Evolutionary conservation across 768 basidiomycete genomes (phyloP), one percentile per base, ranked within the genome.

Genomic region (Neoboletus magnificus): DNA sequence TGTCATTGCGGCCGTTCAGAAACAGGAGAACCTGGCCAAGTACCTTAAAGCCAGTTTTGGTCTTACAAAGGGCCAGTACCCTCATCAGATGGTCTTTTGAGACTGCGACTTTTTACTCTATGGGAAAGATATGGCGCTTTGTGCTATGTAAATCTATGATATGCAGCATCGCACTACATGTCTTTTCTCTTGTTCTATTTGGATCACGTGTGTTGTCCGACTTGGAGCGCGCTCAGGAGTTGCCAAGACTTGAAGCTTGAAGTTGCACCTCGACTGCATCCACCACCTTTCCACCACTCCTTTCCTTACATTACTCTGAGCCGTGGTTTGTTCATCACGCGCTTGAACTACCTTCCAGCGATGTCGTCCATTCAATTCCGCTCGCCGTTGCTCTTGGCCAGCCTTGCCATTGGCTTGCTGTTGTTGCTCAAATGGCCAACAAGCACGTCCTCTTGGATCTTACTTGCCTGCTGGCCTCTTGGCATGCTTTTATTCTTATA

Each of bases 11-110:
- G 86, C 89, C 53, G 79, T 97, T 71, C 94, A 91, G 82, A 91
- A 91, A 80, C 87, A 89, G 61, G 89, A 92, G 68, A 86, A 88
- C 80, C 82, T 98, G 62, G 80, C 78, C 71, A 95, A 94, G 77
- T 99, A 99, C 79, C 83, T 99, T 66, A 88, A 87, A 73, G 83
- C 95, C 53, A 85, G 82, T 69, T 99, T 90, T 81, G 93, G 93
- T 71, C 82, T 99, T 59, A 93, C 92, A 65, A 97, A 95, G 83
- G 93, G 95, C 58, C 93, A 98, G 79, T 93, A 82, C 81, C 92
- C 97, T 71, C 97, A 99, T 79, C 84, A 91, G 77, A 73, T 99
- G 78, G 82, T 82, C 60, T 98, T 97, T 82, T 98, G 78, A 81
- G 62, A 62, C 50, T 55, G 55, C 49, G 50, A 51, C 42, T 3